These are phyloP conservation scores for Phytopythium kandeliae DNA, from an alignment of 352 stramenopile species.

Conservation along the genomic window DNA sequence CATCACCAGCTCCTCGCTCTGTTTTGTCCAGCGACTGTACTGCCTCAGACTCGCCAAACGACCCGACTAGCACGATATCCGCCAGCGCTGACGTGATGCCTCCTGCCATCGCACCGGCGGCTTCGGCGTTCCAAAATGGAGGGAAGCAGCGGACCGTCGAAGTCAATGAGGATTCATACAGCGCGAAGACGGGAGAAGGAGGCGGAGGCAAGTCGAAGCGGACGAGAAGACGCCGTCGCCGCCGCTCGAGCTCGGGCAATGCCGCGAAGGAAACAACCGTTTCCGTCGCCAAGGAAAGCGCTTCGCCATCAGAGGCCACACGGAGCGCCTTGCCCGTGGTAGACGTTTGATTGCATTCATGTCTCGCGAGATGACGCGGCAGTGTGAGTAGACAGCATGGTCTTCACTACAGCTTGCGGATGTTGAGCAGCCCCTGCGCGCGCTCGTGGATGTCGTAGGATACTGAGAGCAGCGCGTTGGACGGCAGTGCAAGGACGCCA, in stretches of 20 bases:
- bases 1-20: neutral
- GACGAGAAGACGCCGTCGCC: neutral
- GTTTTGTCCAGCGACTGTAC: neutral
- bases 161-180: neutral
- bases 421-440: constrained; percentile 66
- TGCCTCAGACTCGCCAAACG: neutral
- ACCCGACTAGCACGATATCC: neutral
- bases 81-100: neutral
- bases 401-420: constrained; percentile 55
- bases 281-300: neutral
- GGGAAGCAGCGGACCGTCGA: neutral
- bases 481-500: constrained; percentile 51
- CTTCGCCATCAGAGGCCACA: neutral
- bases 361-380: neutral
- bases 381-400: neutral
- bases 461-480: constrained; percentile 37
- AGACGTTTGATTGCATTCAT: neutral
- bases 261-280: neutral
- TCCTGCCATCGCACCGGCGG: neutral
- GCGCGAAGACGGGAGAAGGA: neutral
- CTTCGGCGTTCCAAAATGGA: neutral
- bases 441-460: constrained; percentile 63
- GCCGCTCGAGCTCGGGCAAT: neutral
- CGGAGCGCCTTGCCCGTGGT: neutral
- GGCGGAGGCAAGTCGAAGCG: neutral